phyloP scores from a whole-genome alignment of 169 alveolate species.

The Cryptosporidium sp. region DNA sequence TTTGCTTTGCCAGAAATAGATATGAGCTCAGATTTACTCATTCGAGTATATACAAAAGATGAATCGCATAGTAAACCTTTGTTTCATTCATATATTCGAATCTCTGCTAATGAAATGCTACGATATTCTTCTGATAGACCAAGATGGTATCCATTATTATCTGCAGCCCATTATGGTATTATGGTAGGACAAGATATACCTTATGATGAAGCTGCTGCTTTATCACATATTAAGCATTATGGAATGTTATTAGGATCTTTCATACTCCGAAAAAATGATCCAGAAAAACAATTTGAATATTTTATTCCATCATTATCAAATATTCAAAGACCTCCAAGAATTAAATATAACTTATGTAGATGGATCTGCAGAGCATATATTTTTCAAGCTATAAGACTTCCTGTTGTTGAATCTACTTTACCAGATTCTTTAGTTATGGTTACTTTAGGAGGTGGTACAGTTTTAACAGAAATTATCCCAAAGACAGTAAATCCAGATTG shows the following conservation, averaged over 20 bases:
- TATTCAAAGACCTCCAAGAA: constrained; percentile 58
- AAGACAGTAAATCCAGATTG: constrained; percentile 75
- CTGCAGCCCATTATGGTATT: constrained; percentile 74
- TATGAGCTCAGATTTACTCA: constrained; percentile 68
- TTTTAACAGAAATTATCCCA: constrained; percentile 71
- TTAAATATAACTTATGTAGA: constrained; percentile 60
- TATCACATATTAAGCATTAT: constrained; percentile 72
- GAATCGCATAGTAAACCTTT: constrained; percentile 65
- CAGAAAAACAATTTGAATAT: constrained; percentile 54
- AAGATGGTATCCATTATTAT: constrained; percentile 68
- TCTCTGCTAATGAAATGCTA: constrained; percentile 66
- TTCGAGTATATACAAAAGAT: constrained; percentile 55
- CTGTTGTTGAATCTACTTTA: constrained; percentile 67
- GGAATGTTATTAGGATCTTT: constrained; percentile 73
- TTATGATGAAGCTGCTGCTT: constrained; percentile 74
- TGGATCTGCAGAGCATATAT: constrained; percentile 75
- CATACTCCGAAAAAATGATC: constrained; percentile 53
- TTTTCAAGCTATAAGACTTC: constrained; percentile 73
- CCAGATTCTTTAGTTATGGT: constrained; percentile 75
- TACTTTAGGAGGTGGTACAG: constrained; percentile 73
- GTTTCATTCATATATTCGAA: constrained; percentile 72
- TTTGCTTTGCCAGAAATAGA: constrained; percentile 74
- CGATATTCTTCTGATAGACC: constrained; percentile 67
- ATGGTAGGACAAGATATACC: constrained; percentile 76
- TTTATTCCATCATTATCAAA: constrained; percentile 37